Base-by-base conservation (phyloP, 78 protist genomes). In the Reticulomyxa filosa region DNA sequence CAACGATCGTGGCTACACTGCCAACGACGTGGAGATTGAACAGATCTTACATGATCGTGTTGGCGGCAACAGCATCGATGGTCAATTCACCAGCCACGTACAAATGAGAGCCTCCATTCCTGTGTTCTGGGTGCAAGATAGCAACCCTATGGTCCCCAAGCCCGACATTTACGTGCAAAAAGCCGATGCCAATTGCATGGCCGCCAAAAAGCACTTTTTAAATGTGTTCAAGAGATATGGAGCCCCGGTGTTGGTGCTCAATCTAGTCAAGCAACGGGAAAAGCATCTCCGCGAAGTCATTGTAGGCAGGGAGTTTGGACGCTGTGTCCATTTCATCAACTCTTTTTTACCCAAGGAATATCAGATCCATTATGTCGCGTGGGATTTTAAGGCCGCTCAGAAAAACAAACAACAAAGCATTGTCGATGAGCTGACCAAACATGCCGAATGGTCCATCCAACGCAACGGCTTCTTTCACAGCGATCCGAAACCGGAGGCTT, bases 251-350 rank as follows among this genome's bases (percentile, higher is more conserved):
- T 32, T 83, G 30, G 76, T 74, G 2, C 38, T 90, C 38, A 81
- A 83, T 52, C 75, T 87, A 0, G 83, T 90, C 25, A 33, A 38
- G 22, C 67, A 52, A 25, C 11, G 77, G 29, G 95, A 92, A 57
- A 85, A 81, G 83, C 61, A 53, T 30, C 87, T 89, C 3, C 74
- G 98, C 26, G 98, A 92, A 73, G 6, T 75, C 29, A 38, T 78
- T 0, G 61, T 92, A 0, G 25, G 57, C 7, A 1, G 34, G 4
- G 88, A 72, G 32, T 91, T 75, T 50, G 55, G 39, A n/a, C n/a
- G n/a, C n/a, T 13, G 29, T 20, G 48, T 42, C 17, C 13, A 42
- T 17, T 42, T 42, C 48, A 13, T 42, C 29, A 42, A 42, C 17
- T 17, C 13, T 13, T 42, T 42, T 42, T 20, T 42, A 20, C 48